These are phyloP conservation scores for Blastosporella zonata DNA, from an alignment of 1,284 basidiomycete genomes.

Conservation along the genomic window DNA sequence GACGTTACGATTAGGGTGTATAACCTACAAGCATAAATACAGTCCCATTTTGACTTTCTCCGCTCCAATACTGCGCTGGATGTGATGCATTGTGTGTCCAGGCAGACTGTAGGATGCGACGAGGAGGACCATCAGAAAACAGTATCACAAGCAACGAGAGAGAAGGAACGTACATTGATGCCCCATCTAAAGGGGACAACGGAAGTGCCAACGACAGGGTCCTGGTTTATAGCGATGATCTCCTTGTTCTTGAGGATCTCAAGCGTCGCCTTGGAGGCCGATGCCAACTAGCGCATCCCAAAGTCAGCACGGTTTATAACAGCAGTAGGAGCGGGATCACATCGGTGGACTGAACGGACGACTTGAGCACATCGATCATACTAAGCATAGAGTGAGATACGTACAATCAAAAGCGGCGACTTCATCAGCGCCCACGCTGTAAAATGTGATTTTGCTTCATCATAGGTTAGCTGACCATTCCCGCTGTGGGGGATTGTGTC, in stretches of 20 bases:
- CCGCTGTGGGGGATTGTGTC: conserved; percentile 34
- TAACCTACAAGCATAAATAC: conserved; percentile 48
- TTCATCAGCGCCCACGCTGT: conserved; percentile 56
- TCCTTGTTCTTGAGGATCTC: conserved; percentile 23
- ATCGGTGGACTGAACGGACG: conserved; percentile 31
- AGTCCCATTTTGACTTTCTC: conserved; percentile 46
- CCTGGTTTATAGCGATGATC: conserved; percentile 46
- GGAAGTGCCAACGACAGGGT: conserved; percentile 33
- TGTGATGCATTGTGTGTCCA: background rate
- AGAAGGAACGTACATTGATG: conserved; percentile 40
- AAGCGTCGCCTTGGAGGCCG: conserved; percentile 34
- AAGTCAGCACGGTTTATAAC: background rate
- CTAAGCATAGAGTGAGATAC: conserved; percentile 1
- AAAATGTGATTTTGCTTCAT: conserved; percentile 51
- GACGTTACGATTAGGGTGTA: conserved; percentile 27
- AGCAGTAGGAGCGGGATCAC: conserved; percentile 13
- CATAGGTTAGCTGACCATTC: conserved; percentile 56
- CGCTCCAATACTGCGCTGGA: conserved; percentile 55
- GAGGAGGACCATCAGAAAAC: background rate
- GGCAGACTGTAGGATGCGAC: background rate
- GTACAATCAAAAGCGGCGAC: conserved; percentile 47
- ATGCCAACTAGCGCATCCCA: conserved; percentile 30
- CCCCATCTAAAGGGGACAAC: conserved; percentile 47
- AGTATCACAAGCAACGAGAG: background rate
- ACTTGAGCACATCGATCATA: too few species aligned